Conservation (phyloP, 305 asterid genomes). For the Ajuga reptans region DNA sequence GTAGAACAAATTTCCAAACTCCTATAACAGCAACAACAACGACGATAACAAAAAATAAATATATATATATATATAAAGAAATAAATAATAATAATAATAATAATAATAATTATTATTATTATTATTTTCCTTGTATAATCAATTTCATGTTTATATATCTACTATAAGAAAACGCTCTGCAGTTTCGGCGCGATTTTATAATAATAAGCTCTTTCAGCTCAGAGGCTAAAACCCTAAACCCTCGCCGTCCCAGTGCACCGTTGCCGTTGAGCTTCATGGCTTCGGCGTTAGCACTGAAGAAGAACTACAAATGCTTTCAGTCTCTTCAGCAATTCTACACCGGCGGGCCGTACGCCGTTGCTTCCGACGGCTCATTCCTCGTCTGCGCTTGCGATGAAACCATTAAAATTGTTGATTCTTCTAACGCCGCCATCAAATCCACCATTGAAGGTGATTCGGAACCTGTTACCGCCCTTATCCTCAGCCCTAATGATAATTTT, state of each 20-base stretch:
- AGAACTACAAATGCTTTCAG: slow-evolving; percentile 52
- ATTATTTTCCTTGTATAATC: too few species aligned
- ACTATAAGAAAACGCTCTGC: neutral
- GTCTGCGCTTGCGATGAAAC: slow-evolving; percentile 75
- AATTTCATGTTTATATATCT: neutral
- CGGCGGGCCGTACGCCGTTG: slow-evolving; percentile 76
- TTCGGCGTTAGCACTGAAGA: slow-evolving; percentile 51
- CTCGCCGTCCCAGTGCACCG: neutral
- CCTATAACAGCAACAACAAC: too few species aligned
- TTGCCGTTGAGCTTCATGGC: slow-evolving; percentile 31
- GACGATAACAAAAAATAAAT: too few species aligned
- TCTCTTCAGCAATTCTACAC: slow-evolving; percentile 83
- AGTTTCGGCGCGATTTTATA: neutral
- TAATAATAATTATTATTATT: too few species aligned
- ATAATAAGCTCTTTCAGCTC: neutral
- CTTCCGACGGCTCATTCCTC: slow-evolving; percentile 75
- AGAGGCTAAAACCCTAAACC: slow-evolving; percentile 32
- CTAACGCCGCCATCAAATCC: slow-evolving; percentile 67
- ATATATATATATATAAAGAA: too few species aligned
- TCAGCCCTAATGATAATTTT: slow-evolving; percentile 56
- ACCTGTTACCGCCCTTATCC: slow-evolving; percentile 62
- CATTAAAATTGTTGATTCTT: slow-evolving; percentile 60
- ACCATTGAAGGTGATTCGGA: slow-evolving; percentile 86
- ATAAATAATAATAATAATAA: too few species aligned
- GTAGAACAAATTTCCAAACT: too few species aligned